phyloP scores from a whole-genome alignment of 345 rosid genomes.

The Pelargonium nanum region DNA sequence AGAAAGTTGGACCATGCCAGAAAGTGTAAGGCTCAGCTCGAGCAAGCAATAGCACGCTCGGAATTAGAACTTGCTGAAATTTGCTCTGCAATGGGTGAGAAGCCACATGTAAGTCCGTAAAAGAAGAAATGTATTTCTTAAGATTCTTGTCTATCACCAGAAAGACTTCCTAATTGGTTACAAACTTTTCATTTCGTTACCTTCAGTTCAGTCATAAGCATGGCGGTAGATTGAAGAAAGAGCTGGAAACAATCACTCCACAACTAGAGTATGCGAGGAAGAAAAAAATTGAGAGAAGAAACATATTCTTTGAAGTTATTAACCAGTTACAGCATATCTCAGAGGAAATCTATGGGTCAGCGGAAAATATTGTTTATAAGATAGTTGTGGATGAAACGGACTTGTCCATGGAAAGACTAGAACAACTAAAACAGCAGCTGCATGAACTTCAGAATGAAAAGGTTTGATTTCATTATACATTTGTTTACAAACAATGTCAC shows the following conservation, averaged over 20 bases:
- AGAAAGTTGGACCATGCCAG: slow-evolving; percentile 43
- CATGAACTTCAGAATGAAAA: slow-evolving; percentile 46
- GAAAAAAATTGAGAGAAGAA: slow-evolving; percentile 36
- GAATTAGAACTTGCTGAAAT: slow-evolving; percentile 42
- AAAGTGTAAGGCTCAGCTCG: slow-evolving; percentile 29
- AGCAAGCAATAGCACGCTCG: slow-evolving; percentile 28
- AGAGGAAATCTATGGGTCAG: slow-evolving; percentile 29
- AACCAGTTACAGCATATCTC: slow-evolving; percentile 36
- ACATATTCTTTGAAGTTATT: slow-evolving; percentile 36
- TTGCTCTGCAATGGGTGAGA: slow-evolving; percentile 40
- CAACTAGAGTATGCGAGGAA: slow-evolving; percentile 34
- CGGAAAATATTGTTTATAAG: slow-evolving; percentile 19
- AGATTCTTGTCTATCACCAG: neutral
- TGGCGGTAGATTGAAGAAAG: slow-evolving; percentile 40
- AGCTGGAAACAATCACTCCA: slow-evolving; percentile 25
- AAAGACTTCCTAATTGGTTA: neutral
- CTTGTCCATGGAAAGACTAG: slow-evolving; percentile 40
- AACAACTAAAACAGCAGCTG: slow-evolving; percentile 34
- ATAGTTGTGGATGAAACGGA: slow-evolving; percentile 35
- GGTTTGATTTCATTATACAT: slow-evolving; percentile 19
- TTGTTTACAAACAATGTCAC: slow-evolving; percentile 1
- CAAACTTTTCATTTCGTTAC: neutral
- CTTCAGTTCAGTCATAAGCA: slow-evolving; percentile 25
- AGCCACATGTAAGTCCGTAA: slow-evolving; percentile 21
- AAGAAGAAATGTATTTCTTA: neutral